Percentiles rank a stretch among this genome's conserved stretches.
phyloP scores from a whole-genome alignment of 2,329 filamentous ascomycete species.

The Aspergillus pseudotamarii region DNA sequence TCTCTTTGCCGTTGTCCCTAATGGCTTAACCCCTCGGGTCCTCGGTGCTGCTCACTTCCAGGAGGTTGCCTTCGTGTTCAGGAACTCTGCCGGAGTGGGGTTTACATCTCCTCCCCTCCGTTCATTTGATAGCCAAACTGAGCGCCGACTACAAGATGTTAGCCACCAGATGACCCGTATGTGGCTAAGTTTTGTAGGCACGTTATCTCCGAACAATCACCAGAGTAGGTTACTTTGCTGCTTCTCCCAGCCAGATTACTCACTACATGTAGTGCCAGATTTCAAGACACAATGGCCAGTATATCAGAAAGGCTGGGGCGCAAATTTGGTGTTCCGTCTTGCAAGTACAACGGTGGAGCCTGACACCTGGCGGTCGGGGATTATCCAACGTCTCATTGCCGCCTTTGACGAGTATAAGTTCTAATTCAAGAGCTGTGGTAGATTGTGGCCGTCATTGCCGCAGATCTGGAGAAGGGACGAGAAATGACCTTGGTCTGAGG shows the following conservation, averaged over 20 bases:
- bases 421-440: neutral
- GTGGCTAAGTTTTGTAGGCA: conserved; percentile 16
- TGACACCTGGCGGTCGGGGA: conserved; percentile 10
- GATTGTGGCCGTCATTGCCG: fast-evolving
- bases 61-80: conserved; percentile 13
- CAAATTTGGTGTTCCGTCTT: conserved; percentile 13
- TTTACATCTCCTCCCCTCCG: neutral
- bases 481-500: too few species aligned
- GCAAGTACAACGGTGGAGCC: conserved; percentile 5
- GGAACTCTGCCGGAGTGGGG: conserved; percentile 10
- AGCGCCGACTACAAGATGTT: neutral
- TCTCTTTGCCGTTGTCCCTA: conserved; percentile 15
- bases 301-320: conserved; percentile 2
- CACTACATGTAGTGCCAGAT: neutral
- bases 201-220: conserved; percentile 8
- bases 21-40: conserved; percentile 3
- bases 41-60: conserved; percentile 14
- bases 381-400: neutral
- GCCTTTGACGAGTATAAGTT: neutral
- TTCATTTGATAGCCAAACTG: neutral
- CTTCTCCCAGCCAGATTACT: neutral
- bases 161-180: conserved; percentile 13
- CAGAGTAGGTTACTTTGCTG: neutral
- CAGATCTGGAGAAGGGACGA: too few species aligned
- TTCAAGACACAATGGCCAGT: conserved; percentile 6